Evolutionary conservation across 1,139 yeast species (phyloP).

Genomic region (Citeromyces hawaiiensis): DNA sequence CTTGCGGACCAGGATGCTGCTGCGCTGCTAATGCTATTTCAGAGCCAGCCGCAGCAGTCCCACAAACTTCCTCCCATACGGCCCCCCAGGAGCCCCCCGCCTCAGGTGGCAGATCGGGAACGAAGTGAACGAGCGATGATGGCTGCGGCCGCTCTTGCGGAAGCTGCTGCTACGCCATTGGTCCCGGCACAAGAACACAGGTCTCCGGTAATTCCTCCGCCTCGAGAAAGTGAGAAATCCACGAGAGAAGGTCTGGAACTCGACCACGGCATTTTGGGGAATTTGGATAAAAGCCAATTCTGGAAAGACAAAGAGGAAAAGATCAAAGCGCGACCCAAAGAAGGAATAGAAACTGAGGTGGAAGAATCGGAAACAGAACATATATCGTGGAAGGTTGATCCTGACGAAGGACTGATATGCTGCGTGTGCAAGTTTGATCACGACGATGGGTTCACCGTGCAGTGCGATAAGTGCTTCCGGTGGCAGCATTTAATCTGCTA

Average conservation of each 20-base stretch:
- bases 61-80: constrained; percentile 2
- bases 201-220: constrained; percentile 5
- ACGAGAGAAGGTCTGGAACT: constrained; percentile 3
- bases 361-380: constrained; percentile 4
- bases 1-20: constrained; percentile 18
- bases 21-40: constrained; percentile 19
- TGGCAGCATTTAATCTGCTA: constrained; percentile 95
- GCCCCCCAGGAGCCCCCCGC: constrained; percentile 37
- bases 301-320: constrained; percentile 2
- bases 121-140: constrained; percentile 28
- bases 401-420: constrained; percentile 76
- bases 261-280: not conserved
- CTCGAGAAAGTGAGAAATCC: constrained; percentile 6
- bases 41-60: constrained; percentile 14
- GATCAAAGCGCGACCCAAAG: constrained; percentile 2
- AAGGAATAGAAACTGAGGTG: constrained; percentile 1
- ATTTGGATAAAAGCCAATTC: not conserved
- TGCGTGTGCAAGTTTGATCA: constrained; percentile 84
- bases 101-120: constrained; percentile 24
- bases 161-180: constrained; percentile 55
- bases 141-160: constrained; percentile 63
- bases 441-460: constrained; percentile 92
- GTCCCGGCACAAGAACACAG: not conserved
- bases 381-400: constrained; percentile 45
- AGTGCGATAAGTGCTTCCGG: constrained; percentile 81